Base-by-base conservation (phyloP, 176 grass and related monocot genomes). In the Typha latifolia region DNA sequence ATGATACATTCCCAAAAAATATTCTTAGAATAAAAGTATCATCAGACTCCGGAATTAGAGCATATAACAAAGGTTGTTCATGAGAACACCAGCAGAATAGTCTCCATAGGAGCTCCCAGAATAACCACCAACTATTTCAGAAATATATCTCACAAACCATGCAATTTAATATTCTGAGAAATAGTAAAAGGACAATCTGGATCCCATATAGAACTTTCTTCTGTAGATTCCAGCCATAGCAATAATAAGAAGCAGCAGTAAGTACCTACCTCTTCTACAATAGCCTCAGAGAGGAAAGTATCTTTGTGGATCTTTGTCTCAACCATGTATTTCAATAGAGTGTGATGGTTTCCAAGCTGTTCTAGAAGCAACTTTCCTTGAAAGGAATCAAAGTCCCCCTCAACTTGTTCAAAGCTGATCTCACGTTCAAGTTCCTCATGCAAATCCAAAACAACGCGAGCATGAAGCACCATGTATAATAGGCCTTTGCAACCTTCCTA, bases 401-500 rank as follows among this genome's bases (percentile, higher is more conserved):
- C 93, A 18, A 84, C 88, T 84, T 97, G 93, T 52, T 97, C 93
- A 72, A 97, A 97, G 64, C 89, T 84, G 66, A 97, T 92, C 67
- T 92, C 82, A 34, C 66, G 69, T 78, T 86, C 88, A 74, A 69
- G 69, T 70, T 89, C 84, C 73, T 97, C 88, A 15, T 66, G 79
- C 57, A 97, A 84, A 84, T 97, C 93, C 79, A 97, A 86, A 68
- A 97, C 67, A 50, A 97, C 93, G 68, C 88, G 85, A 24, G 93
- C 93, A 65, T 97, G 93, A 72, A 97, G 88, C 15, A 97, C 93
- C 93, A 97, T 92, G 66, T 97, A 97, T 32, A 97, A 67, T 49
- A 97, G 74, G 32, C 88, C 85, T 72, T 97, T 97, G 83, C 93
- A 97, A 20, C 93, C 93, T 74, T 97, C 93, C 93, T 97, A 66